Evolutionary conservation across 192 early-diverging fungal species (phyloP).

Genomic region (Physocladia obscura): DNA sequence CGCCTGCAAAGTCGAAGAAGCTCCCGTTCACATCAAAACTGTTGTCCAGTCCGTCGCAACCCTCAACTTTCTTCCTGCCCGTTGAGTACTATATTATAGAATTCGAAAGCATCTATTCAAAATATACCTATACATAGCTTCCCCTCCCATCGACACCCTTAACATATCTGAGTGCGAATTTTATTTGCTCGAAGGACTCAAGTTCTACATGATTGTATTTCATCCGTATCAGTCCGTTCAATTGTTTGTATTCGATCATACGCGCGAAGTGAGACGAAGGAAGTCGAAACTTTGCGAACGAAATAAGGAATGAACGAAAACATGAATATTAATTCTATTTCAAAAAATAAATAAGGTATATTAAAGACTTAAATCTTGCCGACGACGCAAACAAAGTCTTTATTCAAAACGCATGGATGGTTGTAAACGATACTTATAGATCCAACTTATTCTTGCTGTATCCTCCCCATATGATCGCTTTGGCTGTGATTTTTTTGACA

Average conservation of each 20-base stretch:
- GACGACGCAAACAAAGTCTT: constrained; percentile 3
- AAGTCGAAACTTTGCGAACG: constrained; percentile 3
- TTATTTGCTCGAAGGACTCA: constrained; percentile 85
- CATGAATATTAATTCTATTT: background rate
- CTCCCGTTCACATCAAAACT: constrained; percentile 63
- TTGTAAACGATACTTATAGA: constrained; percentile 81
- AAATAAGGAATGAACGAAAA: background rate
- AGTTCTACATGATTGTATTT: constrained; percentile 85
- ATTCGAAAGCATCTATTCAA: background rate
- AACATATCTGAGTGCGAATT: constrained; percentile 92
- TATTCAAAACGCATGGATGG: constrained; percentile 29
- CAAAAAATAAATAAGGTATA: too few species aligned
- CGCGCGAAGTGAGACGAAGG: too few species aligned
- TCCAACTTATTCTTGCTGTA: constrained; percentile 81
- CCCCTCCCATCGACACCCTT: constrained; percentile 66
- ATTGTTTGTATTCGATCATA: too few species aligned
- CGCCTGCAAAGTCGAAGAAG: constrained; percentile 84
- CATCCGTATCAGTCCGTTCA: constrained; percentile 81
- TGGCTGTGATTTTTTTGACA: constrained; percentile 49
- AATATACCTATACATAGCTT: constrained; percentile 29
- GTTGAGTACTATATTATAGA: background rate
- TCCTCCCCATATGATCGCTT: constrained; percentile 85
- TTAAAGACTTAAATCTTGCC: background rate
- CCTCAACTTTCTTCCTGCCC: background rate
- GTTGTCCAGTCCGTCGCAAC: constrained; percentile 32